Conservation (phyloP, 305 asterid species). For the Fraxinus sp. region DNA sequence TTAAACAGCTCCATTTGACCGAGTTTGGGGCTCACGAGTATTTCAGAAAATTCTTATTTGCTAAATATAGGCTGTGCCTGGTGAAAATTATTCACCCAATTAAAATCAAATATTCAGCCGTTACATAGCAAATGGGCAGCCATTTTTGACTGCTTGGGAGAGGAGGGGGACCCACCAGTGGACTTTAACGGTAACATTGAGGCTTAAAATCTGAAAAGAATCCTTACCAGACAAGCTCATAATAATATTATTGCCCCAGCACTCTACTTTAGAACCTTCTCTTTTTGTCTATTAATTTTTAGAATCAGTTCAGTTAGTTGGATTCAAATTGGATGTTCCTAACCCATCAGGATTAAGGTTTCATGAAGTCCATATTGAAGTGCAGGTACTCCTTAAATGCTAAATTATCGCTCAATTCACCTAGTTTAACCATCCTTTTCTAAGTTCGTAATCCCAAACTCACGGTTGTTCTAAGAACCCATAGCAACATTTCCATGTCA, state of each 20-base stretch:
- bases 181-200: too few relatives aligned
- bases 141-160: too few relatives aligned
- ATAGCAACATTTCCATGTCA: background rate
- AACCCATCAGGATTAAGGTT: background rate
- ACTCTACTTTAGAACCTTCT: background rate
- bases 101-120: too few relatives aligned
- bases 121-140: too few relatives aligned
- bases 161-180: too few relatives aligned
- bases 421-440: background rate
- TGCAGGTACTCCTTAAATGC: background rate
- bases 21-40: background rate
- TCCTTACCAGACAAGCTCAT: too few relatives aligned
- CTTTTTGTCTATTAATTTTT: background rate
- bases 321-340: background rate
- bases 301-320: background rate
- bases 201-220: too few relatives aligned
- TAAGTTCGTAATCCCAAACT: background rate
- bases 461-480: background rate
- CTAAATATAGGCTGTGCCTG: background rate
- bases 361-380: background rate
- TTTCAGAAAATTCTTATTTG: background rate
- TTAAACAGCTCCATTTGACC: background rate
- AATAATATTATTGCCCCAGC: background rate
- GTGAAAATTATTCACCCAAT: too few relatives aligned
- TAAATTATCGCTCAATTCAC: background rate